These are phyloP conservation scores for Ustilago crameri DNA, from an alignment of 1,284 basidiomycete genomes.

Conservation along the genomic window DNA sequence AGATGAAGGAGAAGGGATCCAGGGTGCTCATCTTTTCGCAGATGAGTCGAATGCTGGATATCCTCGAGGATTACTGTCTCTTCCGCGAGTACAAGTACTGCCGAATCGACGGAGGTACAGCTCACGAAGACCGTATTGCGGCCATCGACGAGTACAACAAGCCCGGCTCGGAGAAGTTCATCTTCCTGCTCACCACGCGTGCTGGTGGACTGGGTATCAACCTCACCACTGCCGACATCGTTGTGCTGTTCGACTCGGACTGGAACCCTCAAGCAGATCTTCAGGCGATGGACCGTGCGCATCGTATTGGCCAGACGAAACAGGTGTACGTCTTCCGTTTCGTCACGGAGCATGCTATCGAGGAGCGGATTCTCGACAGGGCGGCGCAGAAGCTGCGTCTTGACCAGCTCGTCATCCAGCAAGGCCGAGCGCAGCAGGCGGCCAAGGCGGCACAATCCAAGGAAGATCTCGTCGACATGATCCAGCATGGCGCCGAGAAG, in stretches of 20 bases:
- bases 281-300: constrained; percentile 98
- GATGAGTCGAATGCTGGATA: constrained; percentile 95
- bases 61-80: constrained; percentile 95
- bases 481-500: constrained; percentile 95
- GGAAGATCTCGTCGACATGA: constrained; percentile 97
- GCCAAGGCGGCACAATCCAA: constrained; percentile 83
- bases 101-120: constrained; percentile 93
- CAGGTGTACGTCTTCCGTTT: constrained; percentile 99
- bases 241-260: constrained; percentile 97
- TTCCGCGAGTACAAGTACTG: constrained; percentile 89
- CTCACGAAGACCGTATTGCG: constrained; percentile 93
- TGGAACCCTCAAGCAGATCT: constrained; percentile 99
- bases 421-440: constrained; percentile 78
- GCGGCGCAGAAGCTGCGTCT: constrained; percentile 95
- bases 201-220: constrained; percentile 99
- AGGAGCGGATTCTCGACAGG: constrained; percentile 95
- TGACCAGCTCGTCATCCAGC: constrained; percentile 97
- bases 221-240: constrained; percentile 91
- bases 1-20: constrained; percentile 90
- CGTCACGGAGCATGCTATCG: constrained; percentile 94
- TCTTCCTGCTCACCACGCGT: constrained; percentile 95
- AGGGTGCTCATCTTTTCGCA: constrained; percentile 97
- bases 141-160: constrained; percentile 99
- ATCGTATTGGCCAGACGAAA: constrained; percentile 98
- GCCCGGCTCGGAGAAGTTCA: constrained; percentile 92